Percentiles rank a stretch among this genome's conserved stretches.
These are phyloP conservation scores for Fusarium burgessii DNA, from an alignment of 2,329 filamentous ascomycete species.

Conservation along the genomic window DNA sequence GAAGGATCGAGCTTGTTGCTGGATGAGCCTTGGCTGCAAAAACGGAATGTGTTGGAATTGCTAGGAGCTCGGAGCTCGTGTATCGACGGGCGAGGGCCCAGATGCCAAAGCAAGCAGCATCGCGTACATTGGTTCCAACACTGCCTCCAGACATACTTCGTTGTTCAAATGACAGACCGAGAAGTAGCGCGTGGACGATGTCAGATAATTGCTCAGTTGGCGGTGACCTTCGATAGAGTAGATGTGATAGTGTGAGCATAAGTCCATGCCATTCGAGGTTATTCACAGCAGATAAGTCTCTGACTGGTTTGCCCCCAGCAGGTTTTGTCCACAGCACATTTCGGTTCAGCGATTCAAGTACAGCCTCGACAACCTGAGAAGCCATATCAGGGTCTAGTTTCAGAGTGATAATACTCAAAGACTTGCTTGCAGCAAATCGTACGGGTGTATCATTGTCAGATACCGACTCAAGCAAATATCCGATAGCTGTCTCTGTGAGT, in stretches of 20 bases:
- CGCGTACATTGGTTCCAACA: constrained; percentile 88
- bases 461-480: constrained; percentile 81
- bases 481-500: constrained; percentile 83
- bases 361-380: constrained; percentile 85
- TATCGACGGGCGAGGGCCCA: constrained; percentile 94
- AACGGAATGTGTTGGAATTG: constrained; percentile 65
- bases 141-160: constrained; percentile 86
- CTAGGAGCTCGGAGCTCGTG: constrained; percentile 79
- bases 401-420: constrained; percentile 86
- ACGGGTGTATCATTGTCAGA: constrained; percentile 93
- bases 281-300: constrained; percentile 81
- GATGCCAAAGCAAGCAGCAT: constrained; percentile 95
- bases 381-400: constrained; percentile 85
- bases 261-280: constrained; percentile 92
- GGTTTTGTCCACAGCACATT: constrained; percentile 67
- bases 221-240: constrained; percentile 86
- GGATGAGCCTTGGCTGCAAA: constrained; percentile 55
- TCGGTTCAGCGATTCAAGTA: constrained; percentile 75
- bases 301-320: constrained; percentile 52
- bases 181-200: constrained; percentile 80
- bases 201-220: constrained; percentile 76
- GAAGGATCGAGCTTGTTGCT: constrained; percentile 67
- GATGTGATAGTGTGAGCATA: constrained; percentile 86
- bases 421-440: constrained; percentile 90
- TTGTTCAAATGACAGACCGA: constrained; percentile 90